Evolutionary conservation across 371 early-diverging fungal genomes (phyloP).

Genomic region (Lichtheimia ramosa): DNA sequence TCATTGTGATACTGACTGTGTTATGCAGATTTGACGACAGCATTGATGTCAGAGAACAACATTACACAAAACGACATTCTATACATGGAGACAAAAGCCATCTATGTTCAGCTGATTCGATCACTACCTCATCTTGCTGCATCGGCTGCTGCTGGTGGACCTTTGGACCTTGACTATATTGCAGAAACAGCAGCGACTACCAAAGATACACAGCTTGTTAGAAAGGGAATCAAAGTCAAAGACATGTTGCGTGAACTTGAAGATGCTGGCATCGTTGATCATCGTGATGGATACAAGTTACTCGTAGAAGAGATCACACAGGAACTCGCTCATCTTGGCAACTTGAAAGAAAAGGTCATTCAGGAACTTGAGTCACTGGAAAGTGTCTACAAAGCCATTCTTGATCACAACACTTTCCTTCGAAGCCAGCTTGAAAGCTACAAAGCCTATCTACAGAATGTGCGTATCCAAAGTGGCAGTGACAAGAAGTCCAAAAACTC

Average conservation of each 20-base stretch:
- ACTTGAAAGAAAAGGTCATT: conserved; percentile 82
- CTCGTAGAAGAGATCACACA: conserved; percentile 86
- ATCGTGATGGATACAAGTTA: conserved; percentile 73
- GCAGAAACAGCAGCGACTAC: conserved; percentile 87
- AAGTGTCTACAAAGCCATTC: conserved; percentile 87
- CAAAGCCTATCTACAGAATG: conserved; percentile 93
- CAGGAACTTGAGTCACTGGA: conserved; percentile 78
- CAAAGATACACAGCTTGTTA: conserved; percentile 82
- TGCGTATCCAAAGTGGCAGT: conserved; percentile 81
- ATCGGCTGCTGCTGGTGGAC: conserved; percentile 13
- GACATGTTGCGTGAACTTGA: conserved; percentile 90
- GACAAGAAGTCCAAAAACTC: conserved; percentile 41
- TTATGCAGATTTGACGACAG: conserved; percentile 51
- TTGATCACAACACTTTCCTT: conserved; percentile 92
- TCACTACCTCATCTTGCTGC: conserved; percentile 62
- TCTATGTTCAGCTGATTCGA: conserved; percentile 91
- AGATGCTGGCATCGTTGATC: conserved; percentile 73
- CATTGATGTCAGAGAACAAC: conserved; percentile 76
- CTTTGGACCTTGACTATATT: conserved; percentile 68
- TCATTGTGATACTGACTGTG: neutral
- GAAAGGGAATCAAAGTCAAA: conserved; percentile 90
- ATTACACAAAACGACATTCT: conserved; percentile 90
- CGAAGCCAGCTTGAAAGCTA: conserved; percentile 89
- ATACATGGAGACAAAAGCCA: conserved; percentile 94
- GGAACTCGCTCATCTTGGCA: conserved; percentile 89